Evolutionary conservation across 192 early-diverging fungal species (phyloP).

Genomic region (Piromyces finnis): DNA sequence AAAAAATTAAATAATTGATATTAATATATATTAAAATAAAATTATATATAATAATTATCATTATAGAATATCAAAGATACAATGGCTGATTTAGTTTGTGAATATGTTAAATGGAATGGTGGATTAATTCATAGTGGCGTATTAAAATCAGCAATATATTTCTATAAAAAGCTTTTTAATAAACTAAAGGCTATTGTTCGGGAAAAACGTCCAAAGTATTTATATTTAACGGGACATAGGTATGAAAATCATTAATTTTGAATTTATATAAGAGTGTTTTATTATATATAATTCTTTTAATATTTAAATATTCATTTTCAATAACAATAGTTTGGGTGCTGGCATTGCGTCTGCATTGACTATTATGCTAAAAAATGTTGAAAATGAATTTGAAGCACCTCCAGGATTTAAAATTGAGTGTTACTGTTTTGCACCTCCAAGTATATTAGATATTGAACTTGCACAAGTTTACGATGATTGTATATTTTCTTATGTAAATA

Average conservation of each 20-base stretch:
- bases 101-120: constrained; percentile 59
- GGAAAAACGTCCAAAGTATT: background rate
- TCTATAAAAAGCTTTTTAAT: constrained; percentile 37
- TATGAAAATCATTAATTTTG: background rate
- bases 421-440: constrained; percentile 34
- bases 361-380: constrained; percentile 41
- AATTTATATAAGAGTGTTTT: too few species aligned
- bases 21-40: too few species aligned
- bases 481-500: constrained; percentile 40
- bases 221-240: background rate
- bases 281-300: too few species aligned
- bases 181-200: background rate
- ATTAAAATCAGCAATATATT: constrained; percentile 55
- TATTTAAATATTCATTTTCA: too few species aligned
- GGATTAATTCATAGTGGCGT: constrained; percentile 59
- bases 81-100: constrained; percentile 54
- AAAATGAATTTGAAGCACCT: constrained; percentile 8
- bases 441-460: constrained; percentile 26
- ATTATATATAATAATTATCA: background rate
- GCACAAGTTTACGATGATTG: constrained; percentile 26
- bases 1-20: too few species aligned
- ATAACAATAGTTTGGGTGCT: constrained; percentile 28
- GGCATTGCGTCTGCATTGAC: constrained; percentile 51
- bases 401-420: constrained; percentile 22
- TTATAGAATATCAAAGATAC: constrained; percentile 48